Percentiles rank a stretch among this genome's conserved stretches.
phyloP scores from a whole-genome alignment of 495 filamentous ascomycete genomes.

The Annulohypoxylon nitens region DNA sequence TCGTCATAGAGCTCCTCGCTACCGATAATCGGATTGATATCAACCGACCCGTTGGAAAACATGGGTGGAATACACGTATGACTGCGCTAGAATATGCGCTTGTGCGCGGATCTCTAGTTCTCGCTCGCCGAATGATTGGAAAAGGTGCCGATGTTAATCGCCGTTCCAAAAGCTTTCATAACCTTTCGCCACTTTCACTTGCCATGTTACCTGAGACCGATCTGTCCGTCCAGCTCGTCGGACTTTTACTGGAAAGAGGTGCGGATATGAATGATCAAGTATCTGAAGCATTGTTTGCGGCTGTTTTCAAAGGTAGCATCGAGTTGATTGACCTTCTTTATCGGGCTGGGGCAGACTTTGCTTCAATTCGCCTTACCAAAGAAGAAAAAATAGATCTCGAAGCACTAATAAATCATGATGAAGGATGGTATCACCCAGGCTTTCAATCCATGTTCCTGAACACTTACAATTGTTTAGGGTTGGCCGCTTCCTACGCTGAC shows the following conservation, averaged over 20 bases:
- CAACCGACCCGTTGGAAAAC: not conserved
- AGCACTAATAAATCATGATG: too few species aligned
- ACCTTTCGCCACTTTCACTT: not conserved
- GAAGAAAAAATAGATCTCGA: too few species aligned
- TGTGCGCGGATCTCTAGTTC: constrained; percentile 11
- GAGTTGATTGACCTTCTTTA: constrained; percentile 12
- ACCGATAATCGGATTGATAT: constrained; percentile 16
- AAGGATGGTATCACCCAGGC: too few species aligned
- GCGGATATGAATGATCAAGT: not conserved
- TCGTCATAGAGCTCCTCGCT: constrained; percentile 17
- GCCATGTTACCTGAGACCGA: not conserved
- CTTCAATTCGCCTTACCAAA: not conserved
- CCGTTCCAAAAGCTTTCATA: too few species aligned
- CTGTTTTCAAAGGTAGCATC: constrained; percentile 5
- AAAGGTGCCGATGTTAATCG: not conserved
- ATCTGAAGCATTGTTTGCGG: not conserved
- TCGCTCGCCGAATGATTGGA: not conserved
- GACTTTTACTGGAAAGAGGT: constrained; percentile 2
- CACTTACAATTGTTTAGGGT: too few species aligned
- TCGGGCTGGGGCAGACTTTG: constrained; percentile 11
- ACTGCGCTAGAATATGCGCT: not conserved
- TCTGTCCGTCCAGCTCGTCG: not conserved
- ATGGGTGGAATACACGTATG: not conserved
- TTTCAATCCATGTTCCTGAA: too few species aligned
- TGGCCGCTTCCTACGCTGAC: too few species aligned